A percentile compares a stretch with the other conserved stretches of the same genome.
phyloP scores from a whole-genome alignment of 768 basidiomycete genomes.

The Megacollybia marginata region DNA sequence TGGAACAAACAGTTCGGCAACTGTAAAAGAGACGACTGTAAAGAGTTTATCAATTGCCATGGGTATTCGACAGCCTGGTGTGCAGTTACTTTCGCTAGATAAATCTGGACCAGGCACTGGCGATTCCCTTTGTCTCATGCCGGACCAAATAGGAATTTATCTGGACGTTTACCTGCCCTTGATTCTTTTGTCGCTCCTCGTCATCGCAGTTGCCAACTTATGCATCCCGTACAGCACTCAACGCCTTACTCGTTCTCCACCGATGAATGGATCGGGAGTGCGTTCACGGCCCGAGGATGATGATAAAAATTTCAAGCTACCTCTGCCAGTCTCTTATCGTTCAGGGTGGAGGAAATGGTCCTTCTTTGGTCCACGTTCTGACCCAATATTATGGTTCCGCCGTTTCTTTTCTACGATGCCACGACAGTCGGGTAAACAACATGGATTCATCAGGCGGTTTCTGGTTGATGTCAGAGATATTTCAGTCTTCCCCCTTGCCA shows the following conservation, averaged over 20 bases:
- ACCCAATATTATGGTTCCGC: conserved; percentile 5
- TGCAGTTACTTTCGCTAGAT: conserved; percentile 79
- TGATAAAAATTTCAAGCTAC: too few species aligned
- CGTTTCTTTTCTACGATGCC: not conserved
- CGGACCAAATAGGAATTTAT: conserved; percentile 80
- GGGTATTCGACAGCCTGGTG: conserved; percentile 79
- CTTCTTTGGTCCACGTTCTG: conserved; percentile 1
- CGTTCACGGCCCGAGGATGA: too few species aligned
- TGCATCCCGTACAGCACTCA: not conserved
- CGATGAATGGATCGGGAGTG: too few species aligned
- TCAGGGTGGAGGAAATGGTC: too few species aligned
- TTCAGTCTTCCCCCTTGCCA: conserved; percentile 32
- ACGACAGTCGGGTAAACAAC: not conserved
- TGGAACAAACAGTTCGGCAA: conserved; percentile 14
- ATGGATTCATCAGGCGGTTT: conserved; percentile 20
- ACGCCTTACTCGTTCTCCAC: too few species aligned
- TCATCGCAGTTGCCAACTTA: conserved; percentile 22
- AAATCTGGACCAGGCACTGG: conserved; percentile 26
- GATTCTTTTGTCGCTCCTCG: conserved; percentile 47
- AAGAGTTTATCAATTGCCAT: conserved; percentile 89
- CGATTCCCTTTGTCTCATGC: conserved; percentile 70
- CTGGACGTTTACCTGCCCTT: conserved; percentile 65
- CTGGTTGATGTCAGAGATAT: conserved; percentile 35
- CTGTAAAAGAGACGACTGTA: conserved; percentile 71
- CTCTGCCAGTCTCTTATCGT: too few species aligned